A percentile compares a stretch with the other conserved stretches of the same genome.
Conservation (phyloP, 2,329 filamentous ascomycete genomes). For the Torrubiella hemipterigena region DNA sequence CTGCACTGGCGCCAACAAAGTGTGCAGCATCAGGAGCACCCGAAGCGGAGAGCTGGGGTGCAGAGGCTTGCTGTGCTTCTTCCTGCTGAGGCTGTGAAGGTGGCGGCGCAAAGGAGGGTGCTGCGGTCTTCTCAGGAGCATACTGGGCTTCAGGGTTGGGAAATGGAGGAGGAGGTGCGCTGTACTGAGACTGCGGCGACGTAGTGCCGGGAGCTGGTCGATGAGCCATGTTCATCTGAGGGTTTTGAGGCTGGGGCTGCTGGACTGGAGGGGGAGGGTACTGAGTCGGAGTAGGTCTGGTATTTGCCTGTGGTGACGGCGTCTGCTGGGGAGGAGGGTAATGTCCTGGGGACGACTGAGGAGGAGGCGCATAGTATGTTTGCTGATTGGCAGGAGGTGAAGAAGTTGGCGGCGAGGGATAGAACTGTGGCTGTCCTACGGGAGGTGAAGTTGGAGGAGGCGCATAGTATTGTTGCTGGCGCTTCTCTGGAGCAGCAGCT, state of each 20-base stretch:
- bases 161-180: conserved; percentile 5
- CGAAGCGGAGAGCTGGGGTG: conserved; percentile 10
- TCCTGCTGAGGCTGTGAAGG: conserved; percentile 12
- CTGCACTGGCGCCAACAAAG: conserved; percentile 50
- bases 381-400: conserved; percentile 33
- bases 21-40: conserved; percentile 34
- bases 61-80: conserved; percentile 11
- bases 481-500: conserved; percentile 4
- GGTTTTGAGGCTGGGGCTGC: conserved; percentile 10
- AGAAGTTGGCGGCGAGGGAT: conserved; percentile 32
- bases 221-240: conserved; percentile 11
- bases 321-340: conserved; percentile 20
- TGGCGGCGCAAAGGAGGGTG: conserved; percentile 10
- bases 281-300: conserved; percentile 12
- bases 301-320: conserved; percentile 17
- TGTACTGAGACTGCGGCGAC: conserved; percentile 3
- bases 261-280: conserved; percentile 13
- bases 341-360: conserved; percentile 19
- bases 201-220: conserved; percentile 9
- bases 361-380: conserved; percentile 33
- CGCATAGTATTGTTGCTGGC: conserved; percentile 28
- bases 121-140: conserved; percentile 16
- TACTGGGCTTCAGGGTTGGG: conserved; percentile 10
- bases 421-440: conserved; percentile 28
- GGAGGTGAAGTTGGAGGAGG: conserved; percentile 35